Evolutionary conservation across 345 rosid species (phyloP), one percentile per base, ranked within the genome.

Genomic region (Lagerstroemia speciosa): DNA sequence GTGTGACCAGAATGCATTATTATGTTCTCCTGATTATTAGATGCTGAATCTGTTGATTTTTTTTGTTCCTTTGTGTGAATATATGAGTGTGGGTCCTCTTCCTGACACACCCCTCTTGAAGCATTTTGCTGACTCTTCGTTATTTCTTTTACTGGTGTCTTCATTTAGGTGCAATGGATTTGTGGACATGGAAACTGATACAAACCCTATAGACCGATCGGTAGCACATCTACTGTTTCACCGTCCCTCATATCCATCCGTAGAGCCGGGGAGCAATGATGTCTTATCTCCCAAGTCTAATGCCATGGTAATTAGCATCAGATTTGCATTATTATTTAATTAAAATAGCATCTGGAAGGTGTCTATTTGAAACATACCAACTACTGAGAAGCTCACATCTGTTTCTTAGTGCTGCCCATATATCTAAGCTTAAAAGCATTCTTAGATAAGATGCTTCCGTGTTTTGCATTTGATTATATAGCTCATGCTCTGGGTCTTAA

Each of bases 141-240:
- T 53, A 1, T n/a, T 53, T 24, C 60, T n/a, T 24, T 24, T 9
- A 22, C 12, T 1, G 4, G 12, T 58, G 33, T 30, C 63, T 27
- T 58, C 19, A 58, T 58, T 10, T 84, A 90, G 98, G 90, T 76
- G 86, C 72, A 69, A 72, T 62, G 89, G 77, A 38, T 87, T 82
- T 74, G 74, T 88, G 78, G 98, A 84, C 74, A 81, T 90, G 19
- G 95, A 92, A 81, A 90, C 98, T 63, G 87, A 85, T 73, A 90
- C 95, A 52, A 92, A 92, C 76, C 98, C 98, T 36, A 92, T 92
- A 67, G 98, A 92, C 78, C 89, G 98, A 72, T 85, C 98, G 55
- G 85, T 92, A 66, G 98, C 98, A 22, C 98, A 92, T 76, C 68
- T 92, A 22, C 80, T 92, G 78, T 92, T 92, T 75, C 98, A 92